Percentiles rank a stretch among this genome's conserved stretches.
phyloP scores from a whole-genome alignment of 148 eudicot species.

The Heliosperma pusillum region DNA sequence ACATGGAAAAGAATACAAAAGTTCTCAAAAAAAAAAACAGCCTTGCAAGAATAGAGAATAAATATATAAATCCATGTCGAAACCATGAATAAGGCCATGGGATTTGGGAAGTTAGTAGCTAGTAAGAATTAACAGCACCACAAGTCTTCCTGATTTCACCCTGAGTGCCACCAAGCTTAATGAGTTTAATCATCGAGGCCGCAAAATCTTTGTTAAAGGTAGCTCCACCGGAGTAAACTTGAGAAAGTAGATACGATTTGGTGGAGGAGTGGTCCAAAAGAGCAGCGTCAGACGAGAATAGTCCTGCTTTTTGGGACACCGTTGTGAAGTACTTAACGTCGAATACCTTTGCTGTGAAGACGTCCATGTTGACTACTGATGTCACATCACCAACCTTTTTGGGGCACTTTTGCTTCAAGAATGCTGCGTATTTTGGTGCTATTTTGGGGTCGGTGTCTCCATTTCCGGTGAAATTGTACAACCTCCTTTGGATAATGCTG shows the following conservation, averaged over 20 bases:
- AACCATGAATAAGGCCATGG: not conserved
- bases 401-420: too few relatives aligned
- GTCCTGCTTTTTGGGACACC: conserved; percentile 43
- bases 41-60: not conserved
- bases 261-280: conserved; percentile 41
- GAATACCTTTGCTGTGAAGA: too few relatives aligned
- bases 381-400: too few relatives aligned
- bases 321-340: conserved; percentile 41
- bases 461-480: too few relatives aligned
- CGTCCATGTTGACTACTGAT: too few relatives aligned
- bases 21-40: not conserved
- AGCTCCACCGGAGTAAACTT: not conserved
- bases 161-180: too few relatives aligned
- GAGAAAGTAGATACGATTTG: conserved; percentile 19
- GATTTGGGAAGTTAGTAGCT: not conserved
- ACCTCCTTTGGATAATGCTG: too few relatives aligned
- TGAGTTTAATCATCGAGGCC: too few relatives aligned
- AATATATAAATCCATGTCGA: not conserved
- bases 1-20: not conserved
- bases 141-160: too few relatives aligned
- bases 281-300: conserved; percentile 53
- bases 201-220: too few relatives aligned
- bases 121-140: not conserved
- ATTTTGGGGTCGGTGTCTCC: too few relatives aligned
- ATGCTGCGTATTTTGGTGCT: too few relatives aligned